Evolutionary conservation across 2,329 filamentous ascomycete genomes (phyloP), one percentile per base, ranked within the genome.

Genomic region (Calonectria pseudoturangicola): DNA sequence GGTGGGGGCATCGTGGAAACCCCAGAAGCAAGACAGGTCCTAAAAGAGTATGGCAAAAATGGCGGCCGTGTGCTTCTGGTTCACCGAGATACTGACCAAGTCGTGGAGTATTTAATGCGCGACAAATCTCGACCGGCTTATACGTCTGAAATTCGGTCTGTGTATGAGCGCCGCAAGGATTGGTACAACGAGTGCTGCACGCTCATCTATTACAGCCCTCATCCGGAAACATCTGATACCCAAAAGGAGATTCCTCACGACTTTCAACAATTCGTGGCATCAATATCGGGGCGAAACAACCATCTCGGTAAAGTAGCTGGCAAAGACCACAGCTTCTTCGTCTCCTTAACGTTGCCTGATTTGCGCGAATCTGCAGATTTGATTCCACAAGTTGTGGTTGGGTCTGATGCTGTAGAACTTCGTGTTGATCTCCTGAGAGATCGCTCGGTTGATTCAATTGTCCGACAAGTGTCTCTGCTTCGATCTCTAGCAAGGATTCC

Each of bases 131-230:
- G 97, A 8, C 97, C 97, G 30, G 96, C 96, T 10, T 98, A 98
- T 81, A 93, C 95, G 6, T 95, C 97, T 77, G 93, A 98, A 80
- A 98, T 98, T 87, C 93, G 95, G 86, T 92, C 92, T 12, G 96
- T 99, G 2, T 99, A 98, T 88, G 87, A 95, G 70, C 93, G 96
- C 66, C 92, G 97, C 45, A 97, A 95, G 83, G 93, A 93, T 3
- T 98, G 95, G 92, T 98, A 95, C 84, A 89, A 94, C 70, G 92
- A 96, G 82, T 98, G 97, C 88, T 98, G 96, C 87, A 99, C 98
- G 82, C 93, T 95, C 79, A 92, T 97, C 78, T 98, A 98, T 86
- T 94, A 96, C 86, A 98, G 94, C 83, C 95, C 95, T 64, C 92
- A 90, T 76, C 79, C 85, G 1, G 85, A 81, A 39, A 78, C 74